Conservation (phyloP, 2,329 filamentous ascomycete genomes). For the Leptographium galeiforme region DNA sequence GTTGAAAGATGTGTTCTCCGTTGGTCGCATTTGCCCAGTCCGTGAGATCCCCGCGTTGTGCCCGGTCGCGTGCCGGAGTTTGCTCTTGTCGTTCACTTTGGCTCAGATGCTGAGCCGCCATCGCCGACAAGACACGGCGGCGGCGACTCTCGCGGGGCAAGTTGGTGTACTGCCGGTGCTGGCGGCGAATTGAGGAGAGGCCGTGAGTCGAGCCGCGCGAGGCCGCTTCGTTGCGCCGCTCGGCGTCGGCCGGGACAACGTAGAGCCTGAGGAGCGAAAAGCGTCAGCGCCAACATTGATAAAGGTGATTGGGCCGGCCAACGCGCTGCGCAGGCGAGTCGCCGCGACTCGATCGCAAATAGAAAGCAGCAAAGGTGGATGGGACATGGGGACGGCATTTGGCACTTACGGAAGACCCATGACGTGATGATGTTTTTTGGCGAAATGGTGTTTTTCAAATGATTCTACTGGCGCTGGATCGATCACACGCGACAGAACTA, state of each 20-base stretch:
- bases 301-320: background rate
- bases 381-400: background rate
- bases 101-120: background rate
- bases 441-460: background rate
- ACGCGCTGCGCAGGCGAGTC: no score
- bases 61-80: background rate
- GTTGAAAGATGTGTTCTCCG: background rate
- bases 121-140: slow-evolving; percentile 8
- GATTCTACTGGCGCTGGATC: background rate
- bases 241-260: slow-evolving; percentile 11
- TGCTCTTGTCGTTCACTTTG: background rate
- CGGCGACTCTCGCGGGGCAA: slow-evolving; percentile 10
- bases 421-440: background rate
- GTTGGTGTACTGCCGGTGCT: slow-evolving; percentile 5
- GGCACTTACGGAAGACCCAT: slow-evolving; percentile 12
- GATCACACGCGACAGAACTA: background rate
- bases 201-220: slow-evolving; percentile 9
- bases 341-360: no score
- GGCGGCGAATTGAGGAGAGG: slow-evolving; percentile 12
- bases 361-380: background rate
- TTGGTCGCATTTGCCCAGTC: background rate
- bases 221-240: slow-evolving; percentile 8
- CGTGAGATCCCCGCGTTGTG: background rate
- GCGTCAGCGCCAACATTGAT: background rate
- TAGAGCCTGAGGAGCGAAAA: slow-evolving; percentile 8